Conservation (phyloP, 257 asterid genomes). For the Nicotiana attenuata region DNA sequence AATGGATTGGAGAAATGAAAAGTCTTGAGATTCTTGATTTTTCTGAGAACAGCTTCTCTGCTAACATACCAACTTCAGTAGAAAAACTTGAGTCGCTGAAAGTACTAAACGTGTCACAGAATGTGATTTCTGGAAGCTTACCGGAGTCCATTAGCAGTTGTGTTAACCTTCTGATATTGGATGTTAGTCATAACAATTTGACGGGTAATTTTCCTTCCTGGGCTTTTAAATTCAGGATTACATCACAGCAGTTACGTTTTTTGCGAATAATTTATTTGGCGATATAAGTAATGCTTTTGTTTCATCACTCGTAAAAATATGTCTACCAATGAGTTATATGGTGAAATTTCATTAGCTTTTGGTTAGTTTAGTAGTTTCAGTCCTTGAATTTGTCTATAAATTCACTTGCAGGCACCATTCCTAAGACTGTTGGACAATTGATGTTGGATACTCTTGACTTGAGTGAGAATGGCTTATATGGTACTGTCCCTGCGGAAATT, state of each 20-base stretch:
- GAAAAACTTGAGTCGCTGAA: conserved; percentile 58
- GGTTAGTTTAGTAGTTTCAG: conserved; percentile 49
- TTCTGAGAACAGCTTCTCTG: conserved; percentile 59
- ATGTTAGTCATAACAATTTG: conserved; percentile 54
- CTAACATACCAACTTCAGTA: conserved; percentile 49
- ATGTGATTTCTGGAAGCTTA: conserved; percentile 50
- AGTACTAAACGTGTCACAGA: conserved; percentile 51
- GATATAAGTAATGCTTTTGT: conserved; percentile 35
- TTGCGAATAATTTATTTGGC: conserved; percentile 51
- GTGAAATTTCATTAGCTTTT: conserved; percentile 45
- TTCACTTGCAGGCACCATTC: conserved; percentile 45
- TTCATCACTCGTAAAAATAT: conserved; percentile 42
- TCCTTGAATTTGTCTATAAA: conserved; percentile 47
- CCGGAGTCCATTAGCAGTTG: conserved; percentile 54
- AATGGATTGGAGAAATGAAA: conserved; percentile 79
- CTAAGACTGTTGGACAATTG: conserved; percentile 39
- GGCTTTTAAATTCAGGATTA: conserved; percentile 49
- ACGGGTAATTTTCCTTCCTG: conserved; percentile 53
- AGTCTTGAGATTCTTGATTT: conserved; percentile 61
- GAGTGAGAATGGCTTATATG: conserved; percentile 58
- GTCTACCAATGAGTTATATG: conserved; percentile 47
- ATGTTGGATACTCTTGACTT: conserved; percentile 53
- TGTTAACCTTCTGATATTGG: conserved; percentile 50
- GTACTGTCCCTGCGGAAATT: conserved; percentile 66
- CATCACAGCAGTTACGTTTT: conserved; percentile 46